Percentiles rank a stretch among this genome's conserved stretches.
phyloP scores from a whole-genome alignment of 148 eudicot species.

The Cornus controversa region DNA sequence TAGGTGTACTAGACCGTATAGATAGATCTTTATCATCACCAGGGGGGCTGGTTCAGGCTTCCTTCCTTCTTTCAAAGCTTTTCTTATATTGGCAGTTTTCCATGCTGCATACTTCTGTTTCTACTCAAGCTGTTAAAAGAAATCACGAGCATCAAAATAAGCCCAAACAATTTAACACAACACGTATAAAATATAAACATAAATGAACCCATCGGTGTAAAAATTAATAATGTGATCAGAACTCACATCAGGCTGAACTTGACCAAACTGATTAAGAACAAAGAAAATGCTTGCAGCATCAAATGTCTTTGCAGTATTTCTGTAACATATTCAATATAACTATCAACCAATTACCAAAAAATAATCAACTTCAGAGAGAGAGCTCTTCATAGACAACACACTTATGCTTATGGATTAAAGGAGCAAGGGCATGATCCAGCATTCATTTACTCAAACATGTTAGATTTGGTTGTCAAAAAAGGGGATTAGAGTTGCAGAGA shows the following conservation, averaged over 20 bases:
- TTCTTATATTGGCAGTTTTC: slow-evolving; percentile 98
- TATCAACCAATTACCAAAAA: not conserved
- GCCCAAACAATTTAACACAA: not conserved
- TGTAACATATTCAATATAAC: slow-evolving; percentile 25
- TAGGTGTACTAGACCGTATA: slow-evolving; percentile 41
- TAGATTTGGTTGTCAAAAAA: no score
- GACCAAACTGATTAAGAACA: slow-evolving; percentile 93
- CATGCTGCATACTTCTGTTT: slow-evolving; percentile 96
- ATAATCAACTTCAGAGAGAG: not conserved
- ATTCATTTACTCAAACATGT: no score
- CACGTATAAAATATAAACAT: no score
- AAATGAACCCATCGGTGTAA: no score
- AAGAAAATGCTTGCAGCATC: slow-evolving; percentile 98
- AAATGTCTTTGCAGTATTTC: slow-evolving; percentile 91
- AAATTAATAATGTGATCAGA: slow-evolving; percentile 1
- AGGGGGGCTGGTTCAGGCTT: slow-evolving; percentile 94
- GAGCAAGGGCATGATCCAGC: no score
- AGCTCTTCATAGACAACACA: not conserved
- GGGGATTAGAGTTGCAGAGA: no score
- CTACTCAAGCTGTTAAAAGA: slow-evolving; percentile 69
- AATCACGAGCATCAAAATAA: slow-evolving; percentile 1
- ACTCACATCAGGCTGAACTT: slow-evolving; percentile 82
- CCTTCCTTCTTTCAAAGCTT: slow-evolving; percentile 94
- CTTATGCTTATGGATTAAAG: no score
- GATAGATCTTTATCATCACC: slow-evolving; percentile 71